Percentiles rank a stretch among this genome's conserved stretches.
Evolutionary conservation across 2,329 filamentous ascomycete genomes (phyloP).

Genomic region (Raffaelea ambrosiae): DNA sequence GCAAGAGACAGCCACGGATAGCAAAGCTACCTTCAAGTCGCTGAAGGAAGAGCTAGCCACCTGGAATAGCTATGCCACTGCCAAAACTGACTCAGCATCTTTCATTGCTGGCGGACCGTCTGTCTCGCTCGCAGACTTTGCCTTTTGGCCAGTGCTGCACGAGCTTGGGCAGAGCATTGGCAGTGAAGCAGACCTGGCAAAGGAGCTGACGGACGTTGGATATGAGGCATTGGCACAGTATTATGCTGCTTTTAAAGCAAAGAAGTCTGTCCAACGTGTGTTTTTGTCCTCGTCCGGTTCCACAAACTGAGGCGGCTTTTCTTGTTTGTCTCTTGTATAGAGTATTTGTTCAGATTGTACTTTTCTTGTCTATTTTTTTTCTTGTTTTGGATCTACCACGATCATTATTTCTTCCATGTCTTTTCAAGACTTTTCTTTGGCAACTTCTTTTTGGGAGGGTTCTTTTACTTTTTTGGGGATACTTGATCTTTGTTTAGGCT

Average conservation of each 20-base stretch:
- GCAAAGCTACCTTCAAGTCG: conserved; percentile 9
- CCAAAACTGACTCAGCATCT: conserved; percentile 13
- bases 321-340: too few relatives aligned
- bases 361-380: too few relatives aligned
- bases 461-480: not conserved
- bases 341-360: too few relatives aligned
- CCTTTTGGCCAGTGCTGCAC: conserved; percentile 47
- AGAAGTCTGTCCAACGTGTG: too few relatives aligned
- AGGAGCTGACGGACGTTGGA: conserved; percentile 12
- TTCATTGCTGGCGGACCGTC: conserved; percentile 35
- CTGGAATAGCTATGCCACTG: conserved; percentile 31
- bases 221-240: conserved; percentile 25
- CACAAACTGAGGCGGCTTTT: too few relatives aligned
- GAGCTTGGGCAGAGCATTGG: conserved; percentile 29
- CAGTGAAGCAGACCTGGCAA: conserved; percentile 19
- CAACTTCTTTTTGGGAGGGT: not conserved
- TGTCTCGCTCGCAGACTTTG: conserved; percentile 44
- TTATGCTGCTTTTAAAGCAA: conserved; percentile 16
- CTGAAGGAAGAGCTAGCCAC: conserved; percentile 24
- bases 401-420: not conserved
- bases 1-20: not conserved
- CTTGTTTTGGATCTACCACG: too few relatives aligned
- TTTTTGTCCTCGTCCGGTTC: too few relatives aligned
- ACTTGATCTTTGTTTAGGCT: not conserved
- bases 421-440: not conserved